These are phyloP conservation scores for Colletotrichum siamense DNA, from an alignment of 2,329 filamentous ascomycete species.

Conservation along the genomic window DNA sequence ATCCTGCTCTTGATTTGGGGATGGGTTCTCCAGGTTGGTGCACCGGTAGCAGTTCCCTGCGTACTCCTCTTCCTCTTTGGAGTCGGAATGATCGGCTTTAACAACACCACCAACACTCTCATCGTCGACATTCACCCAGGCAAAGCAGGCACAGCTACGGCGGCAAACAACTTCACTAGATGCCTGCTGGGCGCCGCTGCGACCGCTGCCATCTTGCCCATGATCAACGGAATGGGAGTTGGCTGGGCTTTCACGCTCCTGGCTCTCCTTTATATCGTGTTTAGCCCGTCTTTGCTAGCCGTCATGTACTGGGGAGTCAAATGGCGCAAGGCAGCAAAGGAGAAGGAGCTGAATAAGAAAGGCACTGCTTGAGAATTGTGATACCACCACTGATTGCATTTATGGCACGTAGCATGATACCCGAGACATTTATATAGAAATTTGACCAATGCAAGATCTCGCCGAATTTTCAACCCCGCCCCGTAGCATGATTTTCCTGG, in stretches of 20 bases:
- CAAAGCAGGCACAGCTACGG: conserved; percentile 58
- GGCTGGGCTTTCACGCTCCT: conserved; percentile 59
- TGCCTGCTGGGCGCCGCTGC: conserved; percentile 61
- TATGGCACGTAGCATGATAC: not conserved
- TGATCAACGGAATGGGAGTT: conserved; percentile 55
- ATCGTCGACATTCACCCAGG: conserved; percentile 62
- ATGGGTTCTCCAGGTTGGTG: conserved; percentile 51
- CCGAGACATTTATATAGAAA: not conserved
- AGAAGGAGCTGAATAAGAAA: conserved; percentile 25
- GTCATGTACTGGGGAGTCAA: conserved; percentile 47
- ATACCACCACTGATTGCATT: not conserved
- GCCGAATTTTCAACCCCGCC: not conserved
- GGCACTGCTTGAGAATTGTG: not conserved
- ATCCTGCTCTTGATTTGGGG: conserved; percentile 55
- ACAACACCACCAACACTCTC: conserved; percentile 57
- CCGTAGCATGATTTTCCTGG: not conserved
- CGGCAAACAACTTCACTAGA: conserved; percentile 60
- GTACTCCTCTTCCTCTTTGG: conserved; percentile 53
- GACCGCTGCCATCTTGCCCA: conserved; percentile 55
- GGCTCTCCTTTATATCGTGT: conserved; percentile 45
- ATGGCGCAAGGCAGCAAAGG: conserved; percentile 44
- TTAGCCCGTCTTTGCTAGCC: conserved; percentile 43
- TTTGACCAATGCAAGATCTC: not conserved
- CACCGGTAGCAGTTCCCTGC: conserved; percentile 50
- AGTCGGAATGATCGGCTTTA: conserved; percentile 57